A percentile compares a stretch with the other conserved stretches of the same genome.
Evolutionary conservation across 805 yeast species (phyloP).

Genomic region (Cyberlindnera amylophila): DNA sequence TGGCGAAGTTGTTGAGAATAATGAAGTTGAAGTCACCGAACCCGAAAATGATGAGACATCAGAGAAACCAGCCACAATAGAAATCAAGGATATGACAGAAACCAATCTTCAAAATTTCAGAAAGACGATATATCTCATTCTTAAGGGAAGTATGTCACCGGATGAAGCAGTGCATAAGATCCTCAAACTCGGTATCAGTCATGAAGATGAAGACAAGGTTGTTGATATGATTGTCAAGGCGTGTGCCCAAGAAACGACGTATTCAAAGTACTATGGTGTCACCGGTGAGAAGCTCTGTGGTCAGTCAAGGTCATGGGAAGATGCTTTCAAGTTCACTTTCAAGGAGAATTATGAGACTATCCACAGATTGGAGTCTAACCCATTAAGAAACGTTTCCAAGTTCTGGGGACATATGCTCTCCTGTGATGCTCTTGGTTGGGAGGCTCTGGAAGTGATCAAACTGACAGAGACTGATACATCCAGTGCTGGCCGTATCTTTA

Average conservation of each 20-base stretch:
- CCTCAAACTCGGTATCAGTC: conserved; percentile 43
- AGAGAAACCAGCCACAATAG: conserved; percentile 18
- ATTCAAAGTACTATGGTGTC: conserved; percentile 79
- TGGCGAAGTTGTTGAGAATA: conserved; percentile 25
- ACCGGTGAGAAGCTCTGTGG: conserved; percentile 63
- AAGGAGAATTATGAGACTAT: conserved; percentile 49
- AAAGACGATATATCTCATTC: conserved; percentile 72
- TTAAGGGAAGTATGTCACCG: conserved; percentile 86
- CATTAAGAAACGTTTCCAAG: conserved; percentile 73
- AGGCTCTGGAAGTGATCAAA: conserved; percentile 47
- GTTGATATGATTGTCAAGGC: conserved; percentile 74
- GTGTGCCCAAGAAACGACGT: conserved; percentile 81
- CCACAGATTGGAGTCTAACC: conserved; percentile 67
- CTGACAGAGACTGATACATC: conserved; percentile 71
- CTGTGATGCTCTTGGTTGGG: conserved; percentile 64
- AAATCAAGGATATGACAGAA: conserved; percentile 64
- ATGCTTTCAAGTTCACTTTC: conserved; percentile 51
- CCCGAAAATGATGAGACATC: conserved; percentile 32
- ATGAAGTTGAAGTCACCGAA: neutral
- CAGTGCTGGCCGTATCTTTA: conserved; percentile 74
- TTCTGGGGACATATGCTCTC: conserved; percentile 85
- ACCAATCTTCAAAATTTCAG: conserved; percentile 60
- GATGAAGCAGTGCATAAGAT: conserved; percentile 93
- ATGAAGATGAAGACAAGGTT: conserved; percentile 46
- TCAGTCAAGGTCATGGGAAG: conserved; percentile 52